Percentiles rank a stretch among this genome's conserved stretches.
phyloP scores from a whole-genome alignment of 306 rosid genomes.

The Canavalia gladiata region DNA sequence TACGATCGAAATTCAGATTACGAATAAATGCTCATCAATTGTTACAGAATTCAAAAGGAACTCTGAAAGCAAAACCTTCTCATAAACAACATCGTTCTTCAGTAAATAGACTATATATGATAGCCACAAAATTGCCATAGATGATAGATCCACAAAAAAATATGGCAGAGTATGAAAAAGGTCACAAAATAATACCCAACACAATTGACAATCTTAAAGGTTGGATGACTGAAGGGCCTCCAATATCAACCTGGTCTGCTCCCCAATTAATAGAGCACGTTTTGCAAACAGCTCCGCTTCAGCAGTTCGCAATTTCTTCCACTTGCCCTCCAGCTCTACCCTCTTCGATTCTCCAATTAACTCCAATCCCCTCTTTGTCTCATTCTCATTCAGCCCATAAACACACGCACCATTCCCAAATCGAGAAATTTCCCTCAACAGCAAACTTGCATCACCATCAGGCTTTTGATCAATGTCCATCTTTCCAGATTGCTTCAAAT shows the following conservation, averaged over 20 bases:
- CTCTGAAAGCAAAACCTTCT: background rate
- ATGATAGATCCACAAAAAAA: background rate
- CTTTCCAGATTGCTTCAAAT: constrained; percentile 37
- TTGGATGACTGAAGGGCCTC: constrained; percentile 55
- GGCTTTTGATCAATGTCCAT: constrained; percentile 19
- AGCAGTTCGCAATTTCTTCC: constrained; percentile 58
- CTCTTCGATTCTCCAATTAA: constrained; percentile 52
- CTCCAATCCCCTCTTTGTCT: constrained; percentile 53
- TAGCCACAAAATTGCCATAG: background rate
- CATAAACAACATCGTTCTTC: background rate
- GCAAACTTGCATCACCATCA: background rate
- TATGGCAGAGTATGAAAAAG: background rate
- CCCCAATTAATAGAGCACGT: constrained; percentile 50
- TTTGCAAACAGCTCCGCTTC: constrained; percentile 61
- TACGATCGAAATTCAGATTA: background rate
- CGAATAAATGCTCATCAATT: background rate
- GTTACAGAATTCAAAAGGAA: background rate
- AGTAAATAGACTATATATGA: background rate
- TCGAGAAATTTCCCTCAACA: constrained; percentile 46
- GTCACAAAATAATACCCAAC: constrained; percentile 34
- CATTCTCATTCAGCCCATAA: constrained; percentile 46
- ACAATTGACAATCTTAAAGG: constrained; percentile 32
- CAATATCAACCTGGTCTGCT: constrained; percentile 53
- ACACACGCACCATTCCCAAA: constrained; percentile 41
- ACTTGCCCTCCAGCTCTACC: constrained; percentile 61